These are phyloP conservation scores for Metschnikowia corniflorae DNA, from an alignment of 805 yeast species.

Conservation along the genomic window DNA sequence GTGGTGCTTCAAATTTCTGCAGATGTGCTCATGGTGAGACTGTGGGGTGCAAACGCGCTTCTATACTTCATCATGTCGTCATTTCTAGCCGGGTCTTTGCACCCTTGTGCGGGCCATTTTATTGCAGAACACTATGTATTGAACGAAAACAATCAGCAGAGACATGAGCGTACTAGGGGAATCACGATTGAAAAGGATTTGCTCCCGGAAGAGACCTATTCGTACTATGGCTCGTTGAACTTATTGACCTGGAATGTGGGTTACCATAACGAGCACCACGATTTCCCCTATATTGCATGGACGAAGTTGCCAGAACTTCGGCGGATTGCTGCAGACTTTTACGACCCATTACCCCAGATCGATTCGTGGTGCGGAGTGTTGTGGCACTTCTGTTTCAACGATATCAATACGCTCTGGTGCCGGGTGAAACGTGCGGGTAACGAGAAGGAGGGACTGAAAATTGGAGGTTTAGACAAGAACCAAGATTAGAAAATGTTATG, in stretches of 20 bases:
- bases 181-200: constrained; percentile 27
- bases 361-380: constrained; percentile 77
- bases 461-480: constrained; percentile 19
- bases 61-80: constrained; percentile 70
- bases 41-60: constrained; percentile 63
- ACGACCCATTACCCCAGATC: constrained; percentile 73
- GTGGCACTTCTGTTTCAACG: constrained; percentile 64
- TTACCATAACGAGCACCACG: constrained; percentile 92
- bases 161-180: constrained; percentile 19
- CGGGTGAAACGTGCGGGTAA: constrained; percentile 66
- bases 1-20: constrained; percentile 55
- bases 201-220: constrained; percentile 74
- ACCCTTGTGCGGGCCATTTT: constrained; percentile 94
- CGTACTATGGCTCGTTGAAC: constrained; percentile 82
- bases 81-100: constrained; percentile 86
- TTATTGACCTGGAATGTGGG: constrained; percentile 89
- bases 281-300: constrained; percentile 94
- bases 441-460: constrained; percentile 33
- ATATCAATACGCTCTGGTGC: constrained; percentile 69
- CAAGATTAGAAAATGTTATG: too few relatives aligned
- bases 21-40: constrained; percentile 54
- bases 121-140: constrained; percentile 90
- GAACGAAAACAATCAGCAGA: constrained; percentile 48
- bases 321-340: constrained; percentile 72
- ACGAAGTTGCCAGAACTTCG: constrained; percentile 64